Conservation (phyloP, 192 early-diverging fungal genomes). For the Jimgerdemannia lactiflua region DNA sequence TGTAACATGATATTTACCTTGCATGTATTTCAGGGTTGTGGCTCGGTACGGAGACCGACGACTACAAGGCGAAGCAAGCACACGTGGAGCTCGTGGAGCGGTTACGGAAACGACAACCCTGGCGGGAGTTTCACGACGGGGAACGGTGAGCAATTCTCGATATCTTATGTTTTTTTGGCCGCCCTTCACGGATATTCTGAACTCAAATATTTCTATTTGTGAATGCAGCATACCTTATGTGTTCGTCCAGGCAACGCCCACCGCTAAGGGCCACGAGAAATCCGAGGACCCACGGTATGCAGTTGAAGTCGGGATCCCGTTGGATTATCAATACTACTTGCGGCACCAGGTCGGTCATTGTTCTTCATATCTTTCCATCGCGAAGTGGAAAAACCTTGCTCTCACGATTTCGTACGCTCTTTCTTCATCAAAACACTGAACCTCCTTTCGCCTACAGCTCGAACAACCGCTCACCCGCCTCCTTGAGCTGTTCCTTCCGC, state of each 20-base stretch:
- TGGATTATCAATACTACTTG: slow-evolving; percentile 1
- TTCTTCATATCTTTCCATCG: too few relatives aligned
- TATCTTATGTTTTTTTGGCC: neutral
- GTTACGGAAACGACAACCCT: neutral
- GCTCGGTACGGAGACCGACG: neutral
- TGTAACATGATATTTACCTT: neutral
- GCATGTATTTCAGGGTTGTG: neutral
- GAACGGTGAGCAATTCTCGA: neutral
- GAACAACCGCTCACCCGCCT: neutral
- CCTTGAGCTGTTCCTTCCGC: neutral
- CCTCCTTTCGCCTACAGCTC: neutral
- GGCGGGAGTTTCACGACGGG: neutral
- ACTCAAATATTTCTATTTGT: neutral
- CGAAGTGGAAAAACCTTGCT: neutral
- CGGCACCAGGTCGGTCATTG: neutral
- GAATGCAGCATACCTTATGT: neutral
- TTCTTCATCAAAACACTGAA: neutral
- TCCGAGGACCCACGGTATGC: neutral
- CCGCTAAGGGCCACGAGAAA: neutral
- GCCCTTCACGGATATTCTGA: neutral
- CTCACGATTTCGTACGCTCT: too few relatives aligned
- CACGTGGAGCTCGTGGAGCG: neutral
- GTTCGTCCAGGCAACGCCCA: neutral
- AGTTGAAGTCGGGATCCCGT: neutral
- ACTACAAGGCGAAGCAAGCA: neutral